These are phyloP conservation scores for Aspergillus jensenii DNA, from an alignment of 2,329 filamentous ascomycete species.

Conservation along the genomic window DNA sequence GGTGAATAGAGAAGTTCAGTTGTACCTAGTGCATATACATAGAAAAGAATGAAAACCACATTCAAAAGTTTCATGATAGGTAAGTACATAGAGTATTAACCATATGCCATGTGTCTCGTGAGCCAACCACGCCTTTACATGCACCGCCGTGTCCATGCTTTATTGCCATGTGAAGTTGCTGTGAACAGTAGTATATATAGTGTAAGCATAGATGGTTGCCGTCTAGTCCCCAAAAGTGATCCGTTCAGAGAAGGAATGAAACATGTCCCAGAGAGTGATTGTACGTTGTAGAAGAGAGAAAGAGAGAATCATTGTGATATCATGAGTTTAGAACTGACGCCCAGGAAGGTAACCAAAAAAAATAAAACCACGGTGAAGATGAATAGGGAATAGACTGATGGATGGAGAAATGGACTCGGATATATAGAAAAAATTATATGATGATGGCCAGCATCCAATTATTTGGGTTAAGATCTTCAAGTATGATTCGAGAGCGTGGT, in stretches of 20 bases:
- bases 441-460: slow-evolving; percentile 18
- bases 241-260: neutral
- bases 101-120: neutral
- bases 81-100: neutral
- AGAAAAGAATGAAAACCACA: no score
- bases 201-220: neutral
- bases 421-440: neutral
- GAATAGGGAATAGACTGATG: neutral
- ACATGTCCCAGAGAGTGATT: neutral
- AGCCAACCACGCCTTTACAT: neutral
- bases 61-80: neutral
- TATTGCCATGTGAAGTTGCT: neutral
- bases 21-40: neutral
- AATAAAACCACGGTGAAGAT: neutral
- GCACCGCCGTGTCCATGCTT: neutral
- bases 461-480: neutral
- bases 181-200: neutral
- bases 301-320: neutral
- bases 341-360: neutral
- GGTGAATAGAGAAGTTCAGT: neutral
- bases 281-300: neutral
- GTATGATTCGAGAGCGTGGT: neutral
- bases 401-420: neutral
- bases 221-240: neutral
- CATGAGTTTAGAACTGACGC: neutral